These are phyloP conservation scores for Carpinus viminea DNA, from an alignment of 306 rosid genomes.

Conservation along the genomic window DNA sequence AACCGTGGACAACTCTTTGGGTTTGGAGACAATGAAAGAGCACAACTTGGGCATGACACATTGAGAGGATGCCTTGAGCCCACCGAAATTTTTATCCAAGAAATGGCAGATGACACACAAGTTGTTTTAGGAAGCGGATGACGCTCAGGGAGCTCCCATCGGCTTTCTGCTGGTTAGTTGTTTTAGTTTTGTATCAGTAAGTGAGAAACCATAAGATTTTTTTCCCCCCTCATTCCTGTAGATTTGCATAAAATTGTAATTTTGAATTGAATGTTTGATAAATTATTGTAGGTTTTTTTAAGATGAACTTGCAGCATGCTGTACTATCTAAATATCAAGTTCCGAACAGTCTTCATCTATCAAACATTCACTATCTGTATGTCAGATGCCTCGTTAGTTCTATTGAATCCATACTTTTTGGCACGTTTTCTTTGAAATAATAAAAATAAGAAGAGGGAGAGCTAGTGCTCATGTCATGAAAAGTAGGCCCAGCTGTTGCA, in stretches of 20 bases:
- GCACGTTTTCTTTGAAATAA: too few relatives aligned
- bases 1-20: slow-evolving; percentile 73
- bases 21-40: slow-evolving; percentile 93
- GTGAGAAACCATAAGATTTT: background rate
- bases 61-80: slow-evolving; percentile 77
- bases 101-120: slow-evolving; percentile 43
- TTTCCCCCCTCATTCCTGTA: background rate
- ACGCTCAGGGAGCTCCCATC: slow-evolving; percentile 15
- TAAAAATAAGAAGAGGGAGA: too few relatives aligned
- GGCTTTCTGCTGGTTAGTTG: background rate
- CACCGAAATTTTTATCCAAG: slow-evolving; percentile 57
- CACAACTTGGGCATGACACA: slow-evolving; percentile 84
- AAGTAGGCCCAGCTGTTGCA: too few relatives aligned
- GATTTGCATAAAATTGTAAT: background rate
- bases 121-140: slow-evolving; percentile 29
- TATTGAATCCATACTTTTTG: too few relatives aligned
- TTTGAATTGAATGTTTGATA: background rate
- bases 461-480: too few relatives aligned
- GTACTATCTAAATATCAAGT: background rate
- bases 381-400: too few relatives aligned
- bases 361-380: too few relatives aligned
- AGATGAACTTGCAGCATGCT: background rate
- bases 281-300: background rate
- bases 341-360: background rate
- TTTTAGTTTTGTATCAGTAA: background rate